These are phyloP conservation scores for Yamadazyma dendronema DNA, from an alignment of 1,139 yeast genomes.

Conservation along the genomic window DNA sequence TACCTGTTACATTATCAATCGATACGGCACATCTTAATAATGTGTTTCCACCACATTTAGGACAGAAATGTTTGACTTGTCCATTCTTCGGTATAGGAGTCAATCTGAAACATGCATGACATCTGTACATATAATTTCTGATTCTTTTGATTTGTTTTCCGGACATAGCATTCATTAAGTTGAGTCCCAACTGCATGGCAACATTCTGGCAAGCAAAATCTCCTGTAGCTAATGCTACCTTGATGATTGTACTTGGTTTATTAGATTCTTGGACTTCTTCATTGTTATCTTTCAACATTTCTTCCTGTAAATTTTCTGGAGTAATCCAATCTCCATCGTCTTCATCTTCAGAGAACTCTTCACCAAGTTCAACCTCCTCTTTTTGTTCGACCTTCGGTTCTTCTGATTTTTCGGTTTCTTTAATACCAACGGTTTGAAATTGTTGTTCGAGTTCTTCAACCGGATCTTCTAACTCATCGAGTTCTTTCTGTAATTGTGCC, in stretches of 20 bases:
- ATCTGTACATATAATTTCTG: conserved; percentile 89
- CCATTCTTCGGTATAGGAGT: conserved; percentile 77
- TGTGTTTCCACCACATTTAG: conserved; percentile 94
- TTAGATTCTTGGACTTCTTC: conserved; percentile 35
- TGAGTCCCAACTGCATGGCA: conserved; percentile 84
- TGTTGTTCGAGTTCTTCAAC: conserved; percentile 3
- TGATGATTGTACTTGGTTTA: conserved; percentile 35
- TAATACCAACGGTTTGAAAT: background rate
- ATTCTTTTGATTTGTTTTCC: conserved; percentile 85
- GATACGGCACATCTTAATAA: conserved; percentile 88
- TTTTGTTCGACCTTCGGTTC: background rate
- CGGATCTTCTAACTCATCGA: conserved; percentile 15
- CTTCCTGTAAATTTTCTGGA: conserved; percentile 74
- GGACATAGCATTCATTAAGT: conserved; percentile 78
- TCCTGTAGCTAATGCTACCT: conserved; percentile 87
- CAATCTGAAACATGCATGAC: conserved; percentile 92
- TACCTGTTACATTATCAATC: conserved; percentile 75
- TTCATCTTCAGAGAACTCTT: conserved; percentile 55
- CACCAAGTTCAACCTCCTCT: conserved; percentile 20
- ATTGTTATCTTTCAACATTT: conserved; percentile 61
- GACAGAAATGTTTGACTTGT: conserved; percentile 82
- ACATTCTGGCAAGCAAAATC: conserved; percentile 98
- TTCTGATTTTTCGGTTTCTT: conserved; percentile 7
- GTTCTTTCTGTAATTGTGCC: conserved; percentile 29
- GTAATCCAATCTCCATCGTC: conserved; percentile 98